These are phyloP conservation scores for Corinectria fuckeliana DNA, from an alignment of 2,329 filamentous ascomycete genomes.

Conservation along the genomic window DNA sequence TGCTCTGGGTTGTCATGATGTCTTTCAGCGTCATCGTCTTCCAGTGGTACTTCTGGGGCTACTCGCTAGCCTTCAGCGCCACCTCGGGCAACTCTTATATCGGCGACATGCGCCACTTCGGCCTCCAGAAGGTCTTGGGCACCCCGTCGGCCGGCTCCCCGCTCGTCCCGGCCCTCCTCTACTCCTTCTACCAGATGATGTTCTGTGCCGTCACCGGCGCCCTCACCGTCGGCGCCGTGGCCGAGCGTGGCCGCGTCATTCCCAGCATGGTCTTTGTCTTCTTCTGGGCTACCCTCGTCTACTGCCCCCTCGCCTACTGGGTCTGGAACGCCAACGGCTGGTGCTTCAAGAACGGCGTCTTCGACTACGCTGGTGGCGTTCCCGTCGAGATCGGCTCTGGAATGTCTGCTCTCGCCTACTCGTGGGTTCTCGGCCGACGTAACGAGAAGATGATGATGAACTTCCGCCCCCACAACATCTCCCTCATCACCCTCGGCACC, in stretches of 20 bases:
- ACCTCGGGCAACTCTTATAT: conserved; percentile 88
- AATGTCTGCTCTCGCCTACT: conserved; percentile 92
- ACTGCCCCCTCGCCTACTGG: conserved; percentile 97
- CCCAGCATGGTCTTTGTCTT: conserved; percentile 96
- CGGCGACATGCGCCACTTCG: conserved; percentile 88
- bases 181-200: conserved; percentile 98
- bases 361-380: conserved; percentile 95
- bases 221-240: conserved; percentile 89
- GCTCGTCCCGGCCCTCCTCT: conserved; percentile 86
- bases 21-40: conserved; percentile 90
- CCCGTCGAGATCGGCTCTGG: conserved; percentile 98
- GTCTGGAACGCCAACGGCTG: conserved; percentile 95
- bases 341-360: conserved; percentile 87
- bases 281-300: conserved; percentile 95
- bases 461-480: conserved; percentile 99
- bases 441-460: conserved; percentile 99
- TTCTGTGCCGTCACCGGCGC: conserved; percentile 93
- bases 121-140: conserved; percentile 82
- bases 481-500: conserved; percentile 93
- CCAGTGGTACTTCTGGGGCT: conserved; percentile 99
- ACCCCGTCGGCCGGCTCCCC: conserved; percentile 87
- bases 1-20: conserved; percentile 98
- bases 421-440: conserved; percentile 90
- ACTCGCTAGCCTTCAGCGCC: conserved; percentile 89
- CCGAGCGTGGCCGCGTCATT: conserved; percentile 90